A percentile compares a stretch with the other conserved stretches of the same genome.
These are phyloP conservation scores for Schizonepeta tenuifolia DNA, from an alignment of 257 asterid genomes.

Conservation along the genomic window DNA sequence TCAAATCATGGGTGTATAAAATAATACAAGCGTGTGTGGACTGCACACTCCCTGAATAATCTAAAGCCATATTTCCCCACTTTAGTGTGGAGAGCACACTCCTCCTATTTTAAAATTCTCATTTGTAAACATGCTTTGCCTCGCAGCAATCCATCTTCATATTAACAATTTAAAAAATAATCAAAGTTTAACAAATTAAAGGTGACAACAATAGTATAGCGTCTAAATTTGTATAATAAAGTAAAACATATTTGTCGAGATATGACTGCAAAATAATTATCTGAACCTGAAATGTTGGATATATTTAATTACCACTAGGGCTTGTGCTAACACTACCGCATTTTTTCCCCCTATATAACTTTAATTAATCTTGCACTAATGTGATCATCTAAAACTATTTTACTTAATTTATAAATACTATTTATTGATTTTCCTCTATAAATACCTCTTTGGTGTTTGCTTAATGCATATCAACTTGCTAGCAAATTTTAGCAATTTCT, in stretches of 20 bases:
- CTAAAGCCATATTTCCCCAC: constrained; percentile 28
- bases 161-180: not conserved
- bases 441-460: not conserved
- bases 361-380: not conserved
- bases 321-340: constrained; percentile 40
- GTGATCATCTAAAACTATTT: not conserved
- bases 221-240: too few species aligned
- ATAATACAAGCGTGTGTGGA: constrained; percentile 43
- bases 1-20: not conserved
- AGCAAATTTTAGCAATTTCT: not conserved
- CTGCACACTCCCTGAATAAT: constrained; percentile 51
- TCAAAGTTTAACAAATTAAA: too few species aligned
- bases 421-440: not conserved
- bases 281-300: constrained; percentile 20
- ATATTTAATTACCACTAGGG: constrained; percentile 31
- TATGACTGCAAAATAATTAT: not conserved
- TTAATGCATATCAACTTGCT: not conserved
- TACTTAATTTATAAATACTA: not conserved
- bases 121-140: constrained; percentile 38
- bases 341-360: constrained; percentile 9
- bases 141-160: constrained; percentile 32
- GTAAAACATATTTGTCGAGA: not conserved
- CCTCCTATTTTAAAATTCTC: constrained; percentile 37
- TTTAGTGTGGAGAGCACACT: constrained; percentile 58
- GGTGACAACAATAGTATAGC: too few species aligned